Evolutionary conservation across 2,329 filamentous ascomycete genomes (phyloP).

Genomic region (Lanzia echinophila): DNA sequence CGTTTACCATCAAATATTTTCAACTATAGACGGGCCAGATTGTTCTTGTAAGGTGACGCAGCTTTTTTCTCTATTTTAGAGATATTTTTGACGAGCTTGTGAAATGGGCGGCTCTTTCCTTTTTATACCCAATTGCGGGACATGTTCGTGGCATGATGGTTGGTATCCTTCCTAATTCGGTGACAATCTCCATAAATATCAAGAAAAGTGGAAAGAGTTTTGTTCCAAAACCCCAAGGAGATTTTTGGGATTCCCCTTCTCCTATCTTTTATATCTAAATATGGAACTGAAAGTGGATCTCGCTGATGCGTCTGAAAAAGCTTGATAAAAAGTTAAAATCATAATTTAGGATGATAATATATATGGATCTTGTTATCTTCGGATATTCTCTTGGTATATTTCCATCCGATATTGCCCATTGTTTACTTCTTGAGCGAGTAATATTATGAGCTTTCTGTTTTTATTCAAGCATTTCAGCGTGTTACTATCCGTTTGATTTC

Average conservation of each 20-base stretch:
- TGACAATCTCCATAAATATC: neutral
- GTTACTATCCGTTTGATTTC: neutral
- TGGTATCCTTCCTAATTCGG: neutral
- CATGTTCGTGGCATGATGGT: too few species aligned
- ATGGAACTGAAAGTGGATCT: neutral
- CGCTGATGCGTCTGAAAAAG: neutral
- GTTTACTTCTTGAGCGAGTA: neutral
- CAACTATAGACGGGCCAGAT: too few species aligned
- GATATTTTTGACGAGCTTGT: too few species aligned
- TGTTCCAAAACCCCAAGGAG: neutral
- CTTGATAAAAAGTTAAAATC: neutral
- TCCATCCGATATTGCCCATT: neutral
- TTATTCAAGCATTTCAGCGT: neutral
- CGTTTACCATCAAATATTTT: too few species aligned
- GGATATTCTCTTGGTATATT: neutral
- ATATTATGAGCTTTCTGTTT: neutral
- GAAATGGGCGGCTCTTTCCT: too few species aligned
- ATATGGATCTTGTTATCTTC: conserved; percentile 2
- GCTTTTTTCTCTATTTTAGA: too few species aligned
- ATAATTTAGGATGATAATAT: neutral
- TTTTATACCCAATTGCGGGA: too few species aligned
- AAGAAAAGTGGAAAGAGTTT: conserved; percentile 1
- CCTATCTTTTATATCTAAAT: neutral
- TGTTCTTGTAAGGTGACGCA: too few species aligned
- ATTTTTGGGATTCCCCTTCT: neutral